phyloP scores from a whole-genome alignment of 148 eudicot species.

The Chenopodium formosanum region DNA sequence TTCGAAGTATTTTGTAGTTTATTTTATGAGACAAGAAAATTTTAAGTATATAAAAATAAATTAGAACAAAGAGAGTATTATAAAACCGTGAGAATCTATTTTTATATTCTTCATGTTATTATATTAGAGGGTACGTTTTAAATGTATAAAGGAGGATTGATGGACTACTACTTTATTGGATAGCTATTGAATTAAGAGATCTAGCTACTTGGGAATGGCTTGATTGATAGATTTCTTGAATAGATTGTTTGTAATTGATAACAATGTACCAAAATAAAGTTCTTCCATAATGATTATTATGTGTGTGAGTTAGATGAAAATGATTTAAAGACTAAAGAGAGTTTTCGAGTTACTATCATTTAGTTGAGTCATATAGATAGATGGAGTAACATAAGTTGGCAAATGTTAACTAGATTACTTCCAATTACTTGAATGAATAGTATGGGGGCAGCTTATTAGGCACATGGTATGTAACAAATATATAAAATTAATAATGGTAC shows the following conservation, averaged over 20 bases:
- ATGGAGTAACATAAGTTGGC: not conserved
- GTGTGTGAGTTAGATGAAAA: not conserved
- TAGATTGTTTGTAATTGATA: not conserved
- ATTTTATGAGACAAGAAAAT: no score
- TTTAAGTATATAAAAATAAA: no score
- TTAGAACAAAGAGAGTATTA: no score
- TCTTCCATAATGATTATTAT: not conserved
- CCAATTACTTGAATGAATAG: not conserved
- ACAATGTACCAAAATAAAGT: constrained; percentile 2
- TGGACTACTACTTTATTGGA: not conserved
- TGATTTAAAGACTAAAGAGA: not conserved
- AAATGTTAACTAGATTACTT: not conserved
- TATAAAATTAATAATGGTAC: no score
- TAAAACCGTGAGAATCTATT: no score
- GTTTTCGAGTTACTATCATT: not conserved
- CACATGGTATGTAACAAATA: no score
- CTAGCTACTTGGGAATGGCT: not conserved
- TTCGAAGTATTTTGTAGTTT: no score
- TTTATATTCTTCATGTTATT: no score
- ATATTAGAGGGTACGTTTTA: no score
- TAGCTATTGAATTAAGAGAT: not conserved
- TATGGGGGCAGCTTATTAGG: no score
- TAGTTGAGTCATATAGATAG: not conserved
- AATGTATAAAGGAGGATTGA: no score
- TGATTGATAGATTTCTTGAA: not conserved